phyloP scores from a whole-genome alignment of 2,329 filamentous ascomycete genomes.

The Huntiella bhutanensis region DNA sequence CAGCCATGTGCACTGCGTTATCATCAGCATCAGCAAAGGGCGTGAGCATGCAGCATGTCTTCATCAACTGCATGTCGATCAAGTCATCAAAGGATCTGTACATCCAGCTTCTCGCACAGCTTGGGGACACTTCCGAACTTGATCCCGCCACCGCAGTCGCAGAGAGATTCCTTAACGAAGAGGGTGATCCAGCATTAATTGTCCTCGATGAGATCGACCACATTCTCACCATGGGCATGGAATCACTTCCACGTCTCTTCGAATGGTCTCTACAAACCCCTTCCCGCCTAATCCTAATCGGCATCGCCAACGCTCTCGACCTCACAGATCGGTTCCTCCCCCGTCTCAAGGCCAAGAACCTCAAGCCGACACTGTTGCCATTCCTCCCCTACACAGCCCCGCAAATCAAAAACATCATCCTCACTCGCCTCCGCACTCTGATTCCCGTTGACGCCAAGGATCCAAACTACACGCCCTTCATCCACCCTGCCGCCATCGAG shows the following conservation, averaged over 20 bases:
- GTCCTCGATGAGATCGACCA: conserved; percentile 92
- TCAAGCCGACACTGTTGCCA: conserved; percentile 75
- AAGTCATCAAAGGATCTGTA: conserved; percentile 78
- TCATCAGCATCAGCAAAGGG: conserved; percentile 37
- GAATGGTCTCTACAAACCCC: conserved; percentile 78
- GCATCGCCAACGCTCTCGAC: conserved; percentile 91
- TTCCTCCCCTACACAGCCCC: conserved; percentile 81
- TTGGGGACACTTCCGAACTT: conserved; percentile 28
- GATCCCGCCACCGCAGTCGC: conserved; percentile 16
- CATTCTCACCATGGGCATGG: conserved; percentile 70
- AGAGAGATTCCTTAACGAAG: conserved; percentile 7
- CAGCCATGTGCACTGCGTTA: conserved; percentile 73
- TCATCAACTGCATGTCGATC: conserved; percentile 95
- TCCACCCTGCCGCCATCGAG: conserved; percentile 85
- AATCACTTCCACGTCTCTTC: conserved; percentile 83
- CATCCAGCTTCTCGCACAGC: conserved; percentile 53
- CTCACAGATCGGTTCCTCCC: conserved; percentile 89
- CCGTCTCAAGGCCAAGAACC: conserved; percentile 74
- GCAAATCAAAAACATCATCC: conserved; percentile 79
- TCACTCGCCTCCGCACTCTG: conserved; percentile 58
- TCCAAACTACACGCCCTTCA: conserved; percentile 55
- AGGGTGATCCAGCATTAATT: conserved; percentile 48
- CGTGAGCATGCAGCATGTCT: conserved; percentile 45
- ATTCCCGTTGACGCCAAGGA: conserved; percentile 36
- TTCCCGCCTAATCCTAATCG: conserved; percentile 67